Base-by-base conservation (phyloP, 148 eudicot genomes). In the Arbutus unedo region DNA sequence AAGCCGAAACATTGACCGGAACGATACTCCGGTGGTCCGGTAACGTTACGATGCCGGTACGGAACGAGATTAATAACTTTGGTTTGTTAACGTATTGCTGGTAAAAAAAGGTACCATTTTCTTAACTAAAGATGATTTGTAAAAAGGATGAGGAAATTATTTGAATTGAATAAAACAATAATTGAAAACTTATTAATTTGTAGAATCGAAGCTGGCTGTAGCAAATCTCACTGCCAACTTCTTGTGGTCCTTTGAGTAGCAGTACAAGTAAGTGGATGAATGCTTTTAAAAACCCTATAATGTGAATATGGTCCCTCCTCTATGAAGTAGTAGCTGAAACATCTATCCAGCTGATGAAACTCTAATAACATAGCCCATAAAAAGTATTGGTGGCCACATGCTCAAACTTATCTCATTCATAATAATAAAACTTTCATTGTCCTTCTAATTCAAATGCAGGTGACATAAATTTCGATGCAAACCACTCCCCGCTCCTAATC, bases 281-380 rank as follows among this genome's bases (percentile, higher is more conserved):
- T 44, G 81, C 81, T 60, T 78, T 79, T 79, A 79, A 60, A 60
- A 79, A 79, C 70, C 81, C 38, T 75, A 75, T 49, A 43, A 47
- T 1, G 6, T 60, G 43, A 4, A 66, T 25, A 66, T 79, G 81
- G 81, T 79, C 81, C 81, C 72, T 60, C 81, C 72, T 79, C 81
- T 79, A 79, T 79, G 23, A 60, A 44, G 11, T 10, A 59, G 81
- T 70, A 44, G 55, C 38, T 74, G 70, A 64, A 82, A 60, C 79
- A 60, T 56, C 38, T 38, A 75, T 49, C 53, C 67, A 21, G 74
- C 73, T 57, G 56, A 48, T 56, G 71, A 47, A 59, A 41, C 59
- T 74, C 66, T 77, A 74, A 18, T 25, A n/a, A 14, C 57, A 47
- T 76, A 82, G 79, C 53, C 73, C 79, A 59, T 51, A 23, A 49